Percentiles rank a stretch among this genome's conserved stretches.
Evolutionary conservation across 2,329 filamentous ascomycete genomes (phyloP).

Genomic region (Calonectria crousiana): DNA sequence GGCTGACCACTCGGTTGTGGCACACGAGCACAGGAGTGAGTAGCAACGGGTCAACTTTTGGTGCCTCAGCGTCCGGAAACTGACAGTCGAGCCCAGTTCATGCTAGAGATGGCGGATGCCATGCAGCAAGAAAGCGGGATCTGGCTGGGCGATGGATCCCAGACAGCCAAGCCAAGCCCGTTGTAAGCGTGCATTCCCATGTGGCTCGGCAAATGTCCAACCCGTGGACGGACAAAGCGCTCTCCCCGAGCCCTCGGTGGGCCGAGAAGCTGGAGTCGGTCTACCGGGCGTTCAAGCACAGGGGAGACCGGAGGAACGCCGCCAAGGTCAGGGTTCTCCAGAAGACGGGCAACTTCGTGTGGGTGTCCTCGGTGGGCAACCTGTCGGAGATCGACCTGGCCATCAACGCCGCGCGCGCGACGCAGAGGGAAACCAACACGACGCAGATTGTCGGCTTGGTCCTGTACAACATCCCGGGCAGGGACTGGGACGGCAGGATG

Average conservation of each 20-base stretch:
- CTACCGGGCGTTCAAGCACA: neutral
- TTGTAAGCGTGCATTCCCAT: neutral
- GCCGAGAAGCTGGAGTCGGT: constrained; percentile 12
- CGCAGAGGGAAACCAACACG: neutral
- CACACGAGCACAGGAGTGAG: constrained; percentile 1
- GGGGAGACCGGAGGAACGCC: constrained; percentile 5
- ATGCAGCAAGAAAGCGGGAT: neutral
- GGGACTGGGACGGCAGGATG: constrained; percentile 7
- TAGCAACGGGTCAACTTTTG: neutral
- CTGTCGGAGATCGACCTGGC: constrained; percentile 21
- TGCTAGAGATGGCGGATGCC: neutral
- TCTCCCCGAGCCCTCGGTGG: constrained; percentile 19
- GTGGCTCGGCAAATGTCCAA: neutral
- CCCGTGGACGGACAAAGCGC: constrained; percentile 11
- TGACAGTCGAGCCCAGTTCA: neutral
- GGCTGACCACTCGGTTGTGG: neutral
- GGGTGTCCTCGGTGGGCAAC: constrained; percentile 7
- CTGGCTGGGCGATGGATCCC: neutral
- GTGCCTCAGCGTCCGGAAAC: neutral
- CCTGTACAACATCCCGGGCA: constrained; percentile 22
- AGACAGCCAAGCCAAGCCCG: neutral
- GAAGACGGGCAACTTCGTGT: constrained; percentile 20
- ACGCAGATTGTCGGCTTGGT: constrained; percentile 19
- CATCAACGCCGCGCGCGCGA: constrained; percentile 3
- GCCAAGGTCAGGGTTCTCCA: constrained; percentile 16